These are phyloP conservation scores for Clathrus columnatus DNA, from an alignment of 768 basidiomycete genomes.

Conservation along the genomic window DNA sequence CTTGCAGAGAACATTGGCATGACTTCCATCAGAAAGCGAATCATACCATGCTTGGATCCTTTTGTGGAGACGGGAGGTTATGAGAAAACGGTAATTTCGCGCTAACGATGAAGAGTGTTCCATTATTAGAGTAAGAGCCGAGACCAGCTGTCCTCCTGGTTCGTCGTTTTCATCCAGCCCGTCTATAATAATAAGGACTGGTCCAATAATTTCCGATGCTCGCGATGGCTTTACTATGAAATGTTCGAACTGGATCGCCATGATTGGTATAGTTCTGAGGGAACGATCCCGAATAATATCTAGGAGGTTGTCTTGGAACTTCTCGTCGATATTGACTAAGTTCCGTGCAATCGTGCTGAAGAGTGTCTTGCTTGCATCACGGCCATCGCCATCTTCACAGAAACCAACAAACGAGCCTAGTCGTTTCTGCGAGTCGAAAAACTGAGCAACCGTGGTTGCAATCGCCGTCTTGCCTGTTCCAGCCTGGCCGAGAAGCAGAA, in stretches of 20 bases:
- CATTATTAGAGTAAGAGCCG: conserved; percentile 13
- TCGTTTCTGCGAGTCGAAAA: background rate
- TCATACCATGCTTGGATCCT: conserved; percentile 14
- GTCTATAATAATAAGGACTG: conserved; percentile 22
- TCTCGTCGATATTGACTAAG: conserved; percentile 14
- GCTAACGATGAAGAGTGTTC: conserved; percentile 16
- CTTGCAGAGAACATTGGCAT: background rate
- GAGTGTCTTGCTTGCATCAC: conserved; percentile 13
- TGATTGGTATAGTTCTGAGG: background rate
- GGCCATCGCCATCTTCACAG: conserved; percentile 5
- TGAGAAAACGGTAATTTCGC: conserved; percentile 19
- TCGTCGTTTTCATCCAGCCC: conserved; percentile 16
- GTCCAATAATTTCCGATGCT: background rate
- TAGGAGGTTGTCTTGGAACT: background rate
- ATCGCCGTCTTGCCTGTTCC: conserved; percentile 24
- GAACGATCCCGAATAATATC: background rate
- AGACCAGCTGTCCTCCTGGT: conserved; percentile 15
- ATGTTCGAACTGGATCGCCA: conserved; percentile 7
- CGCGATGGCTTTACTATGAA: conserved; percentile 13
- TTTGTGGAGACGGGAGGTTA: conserved; percentile 18
- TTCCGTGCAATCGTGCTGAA: conserved; percentile 20
- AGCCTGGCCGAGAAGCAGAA: conserved; percentile 16
- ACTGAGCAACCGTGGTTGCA: conserved; percentile 24
- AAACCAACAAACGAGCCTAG: conserved; percentile 15
- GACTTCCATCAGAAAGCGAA: background rate